Conservation (phyloP, 2,329 filamentous ascomycete genomes). For the Fusarium clavum region DNA sequence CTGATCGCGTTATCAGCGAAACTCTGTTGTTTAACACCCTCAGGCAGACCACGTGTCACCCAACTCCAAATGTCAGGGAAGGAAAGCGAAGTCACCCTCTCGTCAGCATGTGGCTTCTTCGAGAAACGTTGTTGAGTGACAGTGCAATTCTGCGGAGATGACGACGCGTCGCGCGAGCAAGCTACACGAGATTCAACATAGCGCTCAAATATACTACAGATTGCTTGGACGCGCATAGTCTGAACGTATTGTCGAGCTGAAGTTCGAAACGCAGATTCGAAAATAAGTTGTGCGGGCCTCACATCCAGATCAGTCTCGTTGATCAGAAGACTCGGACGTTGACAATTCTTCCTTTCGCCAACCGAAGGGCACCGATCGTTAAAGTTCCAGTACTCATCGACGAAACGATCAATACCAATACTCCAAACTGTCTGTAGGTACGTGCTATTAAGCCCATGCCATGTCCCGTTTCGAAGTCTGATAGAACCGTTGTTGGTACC, state of each 20-base stretch:
- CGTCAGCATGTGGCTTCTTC: not conserved
- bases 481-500: not conserved
- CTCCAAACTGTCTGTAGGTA: not conserved
- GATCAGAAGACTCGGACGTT: not conserved
- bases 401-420: conserved; percentile 7
- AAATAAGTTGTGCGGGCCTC: not conserved
- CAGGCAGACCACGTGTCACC: not conserved
- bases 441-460: conserved; percentile 6
- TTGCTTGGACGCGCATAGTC: not conserved
- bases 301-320: not conserved
- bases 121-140: not conserved
- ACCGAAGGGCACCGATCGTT: not conserved
- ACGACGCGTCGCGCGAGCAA: not conserved
- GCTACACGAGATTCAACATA: not conserved
- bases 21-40: not conserved
- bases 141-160: not conserved
- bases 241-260: not conserved
- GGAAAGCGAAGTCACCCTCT: not conserved
- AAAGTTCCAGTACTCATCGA: not conserved
- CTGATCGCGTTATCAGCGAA: not conserved
- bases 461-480: conserved; percentile 11
- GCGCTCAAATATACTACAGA: not conserved
- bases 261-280: not conserved
- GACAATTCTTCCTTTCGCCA: not conserved
- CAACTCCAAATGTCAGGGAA: not conserved